These are phyloP conservation scores for Calcarisporium arbuscula DNA, from an alignment of 2,329 filamentous ascomycete species.

Conservation along the genomic window DNA sequence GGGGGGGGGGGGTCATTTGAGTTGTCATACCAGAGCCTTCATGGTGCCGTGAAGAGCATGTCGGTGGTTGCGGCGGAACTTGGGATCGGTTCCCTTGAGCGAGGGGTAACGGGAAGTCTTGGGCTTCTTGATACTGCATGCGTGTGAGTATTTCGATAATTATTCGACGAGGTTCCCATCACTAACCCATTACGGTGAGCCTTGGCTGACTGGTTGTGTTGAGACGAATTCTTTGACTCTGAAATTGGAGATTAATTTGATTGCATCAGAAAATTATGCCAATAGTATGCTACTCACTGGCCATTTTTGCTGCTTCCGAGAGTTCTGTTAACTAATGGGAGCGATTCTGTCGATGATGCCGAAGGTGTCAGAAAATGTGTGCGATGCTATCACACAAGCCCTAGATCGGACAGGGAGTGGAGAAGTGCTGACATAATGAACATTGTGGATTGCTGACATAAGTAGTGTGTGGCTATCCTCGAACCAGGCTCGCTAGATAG, in stretches of 20 bases:
- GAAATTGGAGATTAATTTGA: too few species aligned
- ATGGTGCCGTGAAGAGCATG: slow-evolving; percentile 99
- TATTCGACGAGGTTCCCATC: slow-evolving; percentile 5
- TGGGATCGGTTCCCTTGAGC: slow-evolving; percentile 97
- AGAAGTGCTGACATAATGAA: slow-evolving; percentile 2
- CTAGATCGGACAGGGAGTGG: slow-evolving; percentile 9
- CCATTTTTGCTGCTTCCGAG: slow-evolving; percentile 30
- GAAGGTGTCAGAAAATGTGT: slow-evolving; percentile 23
- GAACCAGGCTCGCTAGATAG: slow-evolving; percentile 9
- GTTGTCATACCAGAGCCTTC: slow-evolving; percentile 78
- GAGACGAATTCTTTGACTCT: slow-evolving; percentile 99
- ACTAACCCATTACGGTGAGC: slow-evolving; percentile 98
- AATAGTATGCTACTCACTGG: too few species aligned
- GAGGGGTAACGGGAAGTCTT: slow-evolving; percentile 99
- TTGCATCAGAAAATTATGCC: too few species aligned
- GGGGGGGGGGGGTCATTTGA: too few species aligned
- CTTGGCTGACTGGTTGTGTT: slow-evolving; percentile 98
- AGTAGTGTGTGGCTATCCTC: slow-evolving; percentile 3
- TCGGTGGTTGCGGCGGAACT: slow-evolving; percentile 99
- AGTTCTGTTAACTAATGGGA: slow-evolving; percentile 20
- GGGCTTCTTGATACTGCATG: slow-evolving; percentile 96
- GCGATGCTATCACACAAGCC: slow-evolving; percentile 17
- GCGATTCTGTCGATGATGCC: slow-evolving; percentile 19
- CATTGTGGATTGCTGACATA: neutral
- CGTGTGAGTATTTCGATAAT: slow-evolving; percentile 12